These are phyloP conservation scores for Pyrenochaeta sp. DNA, from an alignment of 2,329 filamentous ascomycete genomes.

Conservation along the genomic window DNA sequence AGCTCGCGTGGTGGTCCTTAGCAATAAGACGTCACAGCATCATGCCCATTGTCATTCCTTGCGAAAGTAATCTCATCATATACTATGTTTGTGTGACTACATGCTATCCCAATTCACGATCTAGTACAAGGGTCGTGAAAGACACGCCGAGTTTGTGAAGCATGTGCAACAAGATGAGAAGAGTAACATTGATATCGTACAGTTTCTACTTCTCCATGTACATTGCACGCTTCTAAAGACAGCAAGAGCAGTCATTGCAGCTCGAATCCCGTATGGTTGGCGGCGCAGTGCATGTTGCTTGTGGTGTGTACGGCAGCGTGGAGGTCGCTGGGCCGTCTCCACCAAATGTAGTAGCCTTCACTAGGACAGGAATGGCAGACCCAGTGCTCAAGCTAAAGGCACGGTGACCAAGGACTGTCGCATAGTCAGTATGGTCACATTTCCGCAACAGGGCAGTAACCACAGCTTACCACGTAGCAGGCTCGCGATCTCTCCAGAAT, in stretches of 20 bases:
- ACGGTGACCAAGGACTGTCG: constrained; percentile 65
- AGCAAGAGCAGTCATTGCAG: constrained; percentile 50
- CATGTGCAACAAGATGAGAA: neutral
- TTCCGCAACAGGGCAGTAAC: neutral
- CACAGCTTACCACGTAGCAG: constrained; percentile 52
- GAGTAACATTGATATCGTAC: neutral
- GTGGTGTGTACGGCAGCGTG: constrained; percentile 32
- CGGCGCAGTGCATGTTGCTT: constrained; percentile 39
- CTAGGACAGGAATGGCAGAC: constrained; percentile 72
- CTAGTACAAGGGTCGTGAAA: too few species aligned
- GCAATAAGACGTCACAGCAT: neutral
- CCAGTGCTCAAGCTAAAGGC: constrained; percentile 71
- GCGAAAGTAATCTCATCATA: too few species aligned
- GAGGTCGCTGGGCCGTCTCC: constrained; percentile 42
- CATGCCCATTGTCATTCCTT: too few species aligned
- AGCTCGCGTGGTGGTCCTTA: constrained; percentile 6
- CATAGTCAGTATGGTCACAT: constrained; percentile 3
- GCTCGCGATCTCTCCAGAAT: constrained; percentile 67
- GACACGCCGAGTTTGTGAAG: too few species aligned
- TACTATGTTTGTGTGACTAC: too few species aligned
- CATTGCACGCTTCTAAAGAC: constrained; percentile 14
- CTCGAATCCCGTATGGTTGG: constrained; percentile 40
- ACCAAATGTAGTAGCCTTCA: constrained; percentile 63
- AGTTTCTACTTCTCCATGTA: neutral
- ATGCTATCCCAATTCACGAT: too few species aligned